These are phyloP conservation scores for Piromyces sp. DNA, from an alignment of 192 early-diverging fungal genomes.

Conservation along the genomic window DNA sequence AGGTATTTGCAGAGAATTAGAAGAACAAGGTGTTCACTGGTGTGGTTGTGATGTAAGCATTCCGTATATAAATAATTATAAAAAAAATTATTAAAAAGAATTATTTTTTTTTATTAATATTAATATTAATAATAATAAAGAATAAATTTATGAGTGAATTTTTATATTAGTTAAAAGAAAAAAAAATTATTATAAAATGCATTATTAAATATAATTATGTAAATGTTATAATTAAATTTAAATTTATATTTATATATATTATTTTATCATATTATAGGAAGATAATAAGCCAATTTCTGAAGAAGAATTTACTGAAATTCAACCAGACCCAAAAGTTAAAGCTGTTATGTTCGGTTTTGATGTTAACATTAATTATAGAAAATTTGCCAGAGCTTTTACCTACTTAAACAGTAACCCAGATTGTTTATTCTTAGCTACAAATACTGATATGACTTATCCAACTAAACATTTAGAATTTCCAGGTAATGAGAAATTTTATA, in stretches of 20 bases:
- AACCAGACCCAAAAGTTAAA: constrained; percentile 49
- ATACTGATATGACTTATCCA: constrained; percentile 81
- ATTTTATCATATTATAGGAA: constrained; percentile 10
- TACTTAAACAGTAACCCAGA: constrained; percentile 52
- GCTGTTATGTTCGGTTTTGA: constrained; percentile 92
- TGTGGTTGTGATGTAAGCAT: constrained; percentile 23
- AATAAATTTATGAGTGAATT: too few relatives aligned
- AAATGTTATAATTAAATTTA: too few relatives aligned
- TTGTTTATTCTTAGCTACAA: constrained; percentile 79
- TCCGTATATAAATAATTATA: too few relatives aligned
- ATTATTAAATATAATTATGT: too few relatives aligned
- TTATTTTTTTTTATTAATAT: too few relatives aligned
- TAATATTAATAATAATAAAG: too few relatives aligned
- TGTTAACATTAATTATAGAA: constrained; percentile 77
- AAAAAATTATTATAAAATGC: too few relatives aligned
- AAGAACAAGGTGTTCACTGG: constrained; percentile 50
- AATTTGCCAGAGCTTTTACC: constrained; percentile 76
- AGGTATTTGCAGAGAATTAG: constrained; percentile 77
- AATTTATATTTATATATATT: too few relatives aligned
- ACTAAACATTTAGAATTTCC: constrained; percentile 55
- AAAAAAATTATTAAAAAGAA: too few relatives aligned
- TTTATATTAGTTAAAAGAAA: too few relatives aligned
- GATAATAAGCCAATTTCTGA: constrained; percentile 28
- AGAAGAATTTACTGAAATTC: constrained; percentile 34
- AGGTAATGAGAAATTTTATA: constrained; percentile 17